Conservation (phyloP, 257 asterid species). For the Verbascum thapsus region DNA sequence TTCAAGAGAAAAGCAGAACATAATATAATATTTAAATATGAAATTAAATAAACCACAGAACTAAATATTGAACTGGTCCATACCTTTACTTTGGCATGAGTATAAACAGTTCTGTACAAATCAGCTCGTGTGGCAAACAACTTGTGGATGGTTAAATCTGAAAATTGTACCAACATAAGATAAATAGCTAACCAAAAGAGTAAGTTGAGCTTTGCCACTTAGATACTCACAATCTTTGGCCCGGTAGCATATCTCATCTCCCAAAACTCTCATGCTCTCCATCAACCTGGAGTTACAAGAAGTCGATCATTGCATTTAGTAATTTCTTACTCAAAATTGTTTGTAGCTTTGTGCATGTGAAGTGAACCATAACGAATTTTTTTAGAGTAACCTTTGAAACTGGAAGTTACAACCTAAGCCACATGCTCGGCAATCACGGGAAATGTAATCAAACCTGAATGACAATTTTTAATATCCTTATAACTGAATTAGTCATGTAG, state of each 20-base stretch:
- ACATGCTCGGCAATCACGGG: constrained; percentile 90
- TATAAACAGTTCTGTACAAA: constrained; percentile 80
- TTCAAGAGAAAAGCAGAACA: not conserved
- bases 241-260: constrained; percentile 89
- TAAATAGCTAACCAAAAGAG: constrained; percentile 19
- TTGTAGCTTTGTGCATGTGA: constrained; percentile 3
- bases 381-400: constrained; percentile 64
- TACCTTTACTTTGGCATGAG: constrained; percentile 98
- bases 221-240: constrained; percentile 76
- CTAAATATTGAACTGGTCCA: constrained; percentile 6
- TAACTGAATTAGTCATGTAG: constrained; percentile 21
- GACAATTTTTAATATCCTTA: not conserved
- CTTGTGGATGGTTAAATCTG: constrained; percentile 89
- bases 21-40: not conserved
- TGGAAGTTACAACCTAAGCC: constrained; percentile 92
- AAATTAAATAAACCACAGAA: constrained; percentile 10
- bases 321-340: no score
- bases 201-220: not conserved
- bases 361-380: constrained; percentile 21
- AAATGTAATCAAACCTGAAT: constrained; percentile 89
- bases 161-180: constrained; percentile 33
- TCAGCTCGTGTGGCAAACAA: constrained; percentile 91
- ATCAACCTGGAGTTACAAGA: constrained; percentile 55
- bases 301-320: no score
- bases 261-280: constrained; percentile 94